These are phyloP conservation scores for Clarireedia monteithiana DNA, from an alignment of 2,329 filamentous ascomycete genomes.

Conservation along the genomic window DNA sequence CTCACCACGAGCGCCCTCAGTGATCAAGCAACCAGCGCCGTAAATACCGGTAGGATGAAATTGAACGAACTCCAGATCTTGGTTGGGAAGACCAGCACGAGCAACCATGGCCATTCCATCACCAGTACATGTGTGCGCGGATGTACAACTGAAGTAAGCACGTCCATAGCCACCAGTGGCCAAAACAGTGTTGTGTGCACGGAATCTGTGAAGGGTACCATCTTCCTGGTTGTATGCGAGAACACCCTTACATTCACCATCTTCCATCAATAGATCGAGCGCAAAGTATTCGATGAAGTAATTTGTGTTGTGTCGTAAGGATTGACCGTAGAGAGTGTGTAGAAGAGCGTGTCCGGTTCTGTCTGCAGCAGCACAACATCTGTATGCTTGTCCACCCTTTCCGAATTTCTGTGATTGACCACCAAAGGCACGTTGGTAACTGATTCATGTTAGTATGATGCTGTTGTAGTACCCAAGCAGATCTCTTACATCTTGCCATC, in stretches of 20 bases:
- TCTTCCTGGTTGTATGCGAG: slow-evolving; percentile 33
- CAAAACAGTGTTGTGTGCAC: slow-evolving; percentile 38
- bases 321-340: slow-evolving; percentile 43
- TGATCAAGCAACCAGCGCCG: slow-evolving; percentile 41
- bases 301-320: slow-evolving; percentile 38
- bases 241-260: slow-evolving; percentile 39
- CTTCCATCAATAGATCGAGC: slow-evolving; percentile 40
- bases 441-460: slow-evolving; percentile 30
- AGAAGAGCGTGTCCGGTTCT: slow-evolving; percentile 42
- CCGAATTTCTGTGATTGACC: slow-evolving; percentile 40
- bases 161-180: slow-evolving; percentile 43
- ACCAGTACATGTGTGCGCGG: slow-evolving; percentile 41
- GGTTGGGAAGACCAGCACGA: slow-evolving; percentile 39
- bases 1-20: slow-evolving; percentile 42
- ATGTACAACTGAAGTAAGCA: slow-evolving; percentile 42
- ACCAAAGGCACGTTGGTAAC: slow-evolving; percentile 43
- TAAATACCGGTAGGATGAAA: slow-evolving; percentile 44
- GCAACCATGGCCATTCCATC: slow-evolving; percentile 43
- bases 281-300: slow-evolving; percentile 45
- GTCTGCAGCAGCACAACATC: slow-evolving; percentile 28
- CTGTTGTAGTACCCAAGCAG: not conserved
- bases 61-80: slow-evolving; percentile 44
- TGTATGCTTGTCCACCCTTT: slow-evolving; percentile 40
- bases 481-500: slow-evolving; percentile 78
- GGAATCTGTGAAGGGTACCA: slow-evolving; percentile 38